These are phyloP conservation scores for Apostasia ramifera DNA, from an alignment of 106 monocot species.

Conservation along the genomic window DNA sequence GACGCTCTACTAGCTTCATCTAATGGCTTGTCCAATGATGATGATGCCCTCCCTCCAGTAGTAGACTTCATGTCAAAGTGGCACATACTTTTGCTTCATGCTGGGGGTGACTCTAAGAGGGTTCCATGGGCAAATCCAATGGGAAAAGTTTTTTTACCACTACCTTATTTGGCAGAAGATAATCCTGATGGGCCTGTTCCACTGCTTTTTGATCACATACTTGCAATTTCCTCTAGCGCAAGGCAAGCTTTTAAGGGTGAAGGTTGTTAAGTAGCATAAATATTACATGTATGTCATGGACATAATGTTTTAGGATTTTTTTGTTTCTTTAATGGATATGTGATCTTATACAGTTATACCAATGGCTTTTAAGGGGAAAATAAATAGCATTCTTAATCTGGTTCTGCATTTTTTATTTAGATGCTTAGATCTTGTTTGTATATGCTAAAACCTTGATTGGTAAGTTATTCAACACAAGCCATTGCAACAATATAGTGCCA, in stretches of 20 bases:
- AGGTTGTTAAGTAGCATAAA: constrained; percentile 39
- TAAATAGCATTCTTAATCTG: no score
- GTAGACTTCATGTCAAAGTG: constrained; percentile 47
- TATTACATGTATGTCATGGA: neutral
- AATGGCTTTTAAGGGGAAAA: no score
- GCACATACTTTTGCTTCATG: constrained; percentile 89
- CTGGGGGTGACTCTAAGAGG: constrained; percentile 96
- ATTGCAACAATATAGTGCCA: no score
- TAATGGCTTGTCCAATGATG: constrained; percentile 14
- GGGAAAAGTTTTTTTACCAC: constrained; percentile 94
- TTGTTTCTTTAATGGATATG: no score
- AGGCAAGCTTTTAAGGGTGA: constrained; percentile 88
- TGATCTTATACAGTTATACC: no score
- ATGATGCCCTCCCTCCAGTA: constrained; percentile 8
- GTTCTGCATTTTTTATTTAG: no score
- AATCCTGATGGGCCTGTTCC: constrained; percentile 93
- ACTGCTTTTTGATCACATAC: constrained; percentile 95
- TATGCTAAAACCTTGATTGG: no score
- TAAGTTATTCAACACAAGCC: no score
- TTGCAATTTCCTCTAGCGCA: constrained; percentile 93
- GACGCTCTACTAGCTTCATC: constrained; percentile 7
- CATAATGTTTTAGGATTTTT: neutral
- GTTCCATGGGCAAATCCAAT: constrained; percentile 99
- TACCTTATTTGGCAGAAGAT: constrained; percentile 83
- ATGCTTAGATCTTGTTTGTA: no score